Evolutionary conservation across 352 stramenopile species (phyloP).

Genomic region (Pythium aquatile): DNA sequence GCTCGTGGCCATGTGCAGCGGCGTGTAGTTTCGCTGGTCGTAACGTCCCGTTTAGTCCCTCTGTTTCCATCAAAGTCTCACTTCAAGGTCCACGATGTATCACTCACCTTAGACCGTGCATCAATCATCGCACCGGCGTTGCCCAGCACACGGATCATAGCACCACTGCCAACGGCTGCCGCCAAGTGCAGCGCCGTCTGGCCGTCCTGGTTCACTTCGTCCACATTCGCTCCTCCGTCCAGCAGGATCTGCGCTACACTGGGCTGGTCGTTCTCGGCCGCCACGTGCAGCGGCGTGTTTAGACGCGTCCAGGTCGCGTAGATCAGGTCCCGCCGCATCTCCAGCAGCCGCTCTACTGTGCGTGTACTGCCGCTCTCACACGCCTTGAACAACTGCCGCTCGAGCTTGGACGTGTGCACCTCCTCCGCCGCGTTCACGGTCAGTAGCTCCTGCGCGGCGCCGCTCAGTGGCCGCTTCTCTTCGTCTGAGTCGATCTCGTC

Average conservation of each 20-base stretch:
- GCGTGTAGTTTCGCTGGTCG: slow-evolving; percentile 22
- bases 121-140: slow-evolving; percentile 20
- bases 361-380: slow-evolving; percentile 5
- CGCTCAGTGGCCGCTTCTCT: slow-evolving; percentile 12
- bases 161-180: slow-evolving; percentile 14
- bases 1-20: slow-evolving; percentile 24
- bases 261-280: slow-evolving; percentile 16
- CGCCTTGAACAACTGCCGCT: slow-evolving; percentile 18
- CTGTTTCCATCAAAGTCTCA: background rate
- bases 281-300: slow-evolving; percentile 21
- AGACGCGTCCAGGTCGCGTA: slow-evolving; percentile 14
- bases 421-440: slow-evolving; percentile 5
- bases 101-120: slow-evolving; percentile 20
- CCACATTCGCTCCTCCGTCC: slow-evolving; percentile 17
- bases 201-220: slow-evolving; percentile 27
- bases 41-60: background rate
- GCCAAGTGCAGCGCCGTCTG: slow-evolving; percentile 22
- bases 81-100: background rate
- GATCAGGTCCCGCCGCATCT: slow-evolving; percentile 11
- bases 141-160: slow-evolving; percentile 21
- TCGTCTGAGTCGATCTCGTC: slow-evolving; percentile 12
- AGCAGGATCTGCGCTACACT: slow-evolving; percentile 18
- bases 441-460: background rate
- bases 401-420: slow-evolving; percentile 5
- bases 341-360: slow-evolving; percentile 12